phyloP scores from a whole-genome alignment of 2,329 filamentous ascomycete species.

The Verticillium alfalfae region DNA sequence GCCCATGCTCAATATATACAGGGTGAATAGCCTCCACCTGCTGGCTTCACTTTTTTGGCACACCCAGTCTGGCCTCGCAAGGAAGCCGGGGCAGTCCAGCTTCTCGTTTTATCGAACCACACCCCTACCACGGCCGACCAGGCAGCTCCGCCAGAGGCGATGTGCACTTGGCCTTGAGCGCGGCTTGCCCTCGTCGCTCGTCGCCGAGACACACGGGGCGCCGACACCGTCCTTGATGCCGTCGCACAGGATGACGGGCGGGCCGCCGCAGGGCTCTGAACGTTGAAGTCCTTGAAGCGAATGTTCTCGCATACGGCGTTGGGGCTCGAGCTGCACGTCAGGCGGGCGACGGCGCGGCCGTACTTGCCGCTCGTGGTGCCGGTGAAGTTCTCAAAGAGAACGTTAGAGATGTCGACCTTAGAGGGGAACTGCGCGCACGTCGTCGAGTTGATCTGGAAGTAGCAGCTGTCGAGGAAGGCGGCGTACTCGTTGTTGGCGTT shows the following conservation, averaged over 20 bases:
- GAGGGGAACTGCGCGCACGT: constrained; percentile 55
- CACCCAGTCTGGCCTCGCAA: background rate
- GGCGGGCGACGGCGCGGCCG: constrained; percentile 43
- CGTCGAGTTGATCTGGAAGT: constrained; percentile 50
- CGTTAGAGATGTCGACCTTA: constrained; percentile 47
- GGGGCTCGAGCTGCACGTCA: constrained; percentile 47
- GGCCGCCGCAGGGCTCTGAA: constrained; percentile 40
- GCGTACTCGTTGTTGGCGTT: constrained; percentile 58
- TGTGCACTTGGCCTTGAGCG: constrained; percentile 23
- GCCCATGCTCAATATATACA: background rate
- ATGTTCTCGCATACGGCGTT: constrained; percentile 50
- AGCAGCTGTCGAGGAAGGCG: constrained; percentile 45
- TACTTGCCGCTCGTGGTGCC: constrained; percentile 50
- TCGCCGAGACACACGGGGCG: constrained; percentile 24
- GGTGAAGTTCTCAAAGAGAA: constrained; percentile 51
- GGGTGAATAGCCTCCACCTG: background rate
- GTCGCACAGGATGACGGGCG: constrained; percentile 44
- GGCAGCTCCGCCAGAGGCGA: constrained; percentile 17
- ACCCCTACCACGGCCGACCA: background rate
- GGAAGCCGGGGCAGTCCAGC: background rate
- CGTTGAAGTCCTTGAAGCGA: constrained; percentile 45
- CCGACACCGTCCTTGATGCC: constrained; percentile 32
- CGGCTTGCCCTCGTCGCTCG: constrained; percentile 24
- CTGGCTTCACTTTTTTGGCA: background rate
- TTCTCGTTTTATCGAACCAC: background rate